Evolutionary conservation across 305 asterid species (phyloP).

Genomic region (Solanum aculeatissimum): DNA sequence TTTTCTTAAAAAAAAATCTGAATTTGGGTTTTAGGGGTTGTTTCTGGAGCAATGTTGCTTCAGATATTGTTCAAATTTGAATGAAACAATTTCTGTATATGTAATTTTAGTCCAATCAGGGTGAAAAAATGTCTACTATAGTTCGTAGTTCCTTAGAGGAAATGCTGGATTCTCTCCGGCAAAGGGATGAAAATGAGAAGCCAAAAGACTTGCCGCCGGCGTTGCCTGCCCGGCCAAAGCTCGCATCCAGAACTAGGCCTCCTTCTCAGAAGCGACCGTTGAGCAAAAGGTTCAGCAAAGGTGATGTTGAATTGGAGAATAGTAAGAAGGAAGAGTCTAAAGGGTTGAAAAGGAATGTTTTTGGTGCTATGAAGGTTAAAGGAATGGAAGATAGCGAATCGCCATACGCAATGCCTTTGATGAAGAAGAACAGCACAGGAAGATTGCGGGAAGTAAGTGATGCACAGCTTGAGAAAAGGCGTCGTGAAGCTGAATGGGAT

Average conservation of each 20-base stretch:
- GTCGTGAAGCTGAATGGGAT: slow-evolving; percentile 29
- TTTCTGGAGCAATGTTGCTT: slow-evolving; percentile 27
- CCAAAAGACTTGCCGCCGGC: slow-evolving; percentile 75
- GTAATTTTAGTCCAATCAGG: not conserved
- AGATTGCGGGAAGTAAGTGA: slow-evolving; percentile 1
- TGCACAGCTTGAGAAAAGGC: slow-evolving; percentile 13
- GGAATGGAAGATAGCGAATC: slow-evolving; percentile 39
- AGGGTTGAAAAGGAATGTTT: slow-evolving; percentile 19
- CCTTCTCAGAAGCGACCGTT: slow-evolving; percentile 55
- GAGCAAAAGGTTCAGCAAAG: slow-evolving; percentile 28
- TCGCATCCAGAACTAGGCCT: slow-evolving; percentile 51
- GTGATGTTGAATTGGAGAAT: slow-evolving; percentile 16
- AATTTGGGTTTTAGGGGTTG: slow-evolving; percentile 31
- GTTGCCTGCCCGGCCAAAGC: slow-evolving; percentile 70
- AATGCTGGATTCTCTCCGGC: slow-evolving; percentile 82
- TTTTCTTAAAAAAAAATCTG: not conserved
- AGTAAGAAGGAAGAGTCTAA: slow-evolving; percentile 12
- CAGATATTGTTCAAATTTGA: slow-evolving; percentile 24
- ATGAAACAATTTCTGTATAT: not conserved
- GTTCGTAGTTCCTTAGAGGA: slow-evolving; percentile 89
- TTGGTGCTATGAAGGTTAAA: slow-evolving; percentile 37
- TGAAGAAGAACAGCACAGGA: slow-evolving; percentile 6
- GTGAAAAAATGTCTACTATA: slow-evolving; percentile 26
- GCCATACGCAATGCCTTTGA: slow-evolving; percentile 22
- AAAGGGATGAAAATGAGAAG: slow-evolving; percentile 43